phyloP scores from a whole-genome alignment of 441 rosid genomes.

The Flueggea neowawraea region DNA sequence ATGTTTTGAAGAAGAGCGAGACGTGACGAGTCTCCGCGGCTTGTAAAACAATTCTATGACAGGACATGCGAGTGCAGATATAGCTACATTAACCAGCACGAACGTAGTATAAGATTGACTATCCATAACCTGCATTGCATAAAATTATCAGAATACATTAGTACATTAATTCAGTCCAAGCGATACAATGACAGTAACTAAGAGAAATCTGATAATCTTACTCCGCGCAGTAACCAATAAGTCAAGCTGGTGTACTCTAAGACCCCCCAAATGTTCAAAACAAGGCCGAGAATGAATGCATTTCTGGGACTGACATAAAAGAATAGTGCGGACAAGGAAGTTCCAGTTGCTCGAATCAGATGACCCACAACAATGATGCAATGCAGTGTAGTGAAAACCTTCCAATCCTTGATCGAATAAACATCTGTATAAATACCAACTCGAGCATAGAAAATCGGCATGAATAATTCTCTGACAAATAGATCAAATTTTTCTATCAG shows the following conservation, averaged over 20 bases:
- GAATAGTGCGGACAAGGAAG: constrained; percentile 11
- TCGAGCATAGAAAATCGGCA: constrained; percentile 24
- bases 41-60: constrained; percentile 18
- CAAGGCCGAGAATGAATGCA: constrained; percentile 19
- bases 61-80: constrained; percentile 1
- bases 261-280: constrained; percentile 29
- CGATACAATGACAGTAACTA: too few relatives aligned
- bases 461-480: constrained; percentile 18
- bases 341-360: constrained; percentile 15
- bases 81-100: constrained; percentile 15
- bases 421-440: constrained; percentile 22
- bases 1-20: not conserved
- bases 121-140: not conserved
- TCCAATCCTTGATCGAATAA: constrained; percentile 5
- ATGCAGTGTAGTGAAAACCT: constrained; percentile 8
- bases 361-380: not conserved
- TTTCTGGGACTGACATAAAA: constrained; percentile 16
- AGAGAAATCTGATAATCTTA: not conserved
- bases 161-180: too few relatives aligned
- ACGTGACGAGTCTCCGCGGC: constrained; percentile 2
- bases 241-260: constrained; percentile 12
- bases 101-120: constrained; percentile 17
- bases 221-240: constrained; percentile 8
- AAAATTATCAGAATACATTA: too few relatives aligned
- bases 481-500: constrained; percentile 29